Percentiles rank a stretch among this genome's conserved stretches.
phyloP scores from a whole-genome alignment of 805 yeast species.

The Nematodospora valgi region DNA sequence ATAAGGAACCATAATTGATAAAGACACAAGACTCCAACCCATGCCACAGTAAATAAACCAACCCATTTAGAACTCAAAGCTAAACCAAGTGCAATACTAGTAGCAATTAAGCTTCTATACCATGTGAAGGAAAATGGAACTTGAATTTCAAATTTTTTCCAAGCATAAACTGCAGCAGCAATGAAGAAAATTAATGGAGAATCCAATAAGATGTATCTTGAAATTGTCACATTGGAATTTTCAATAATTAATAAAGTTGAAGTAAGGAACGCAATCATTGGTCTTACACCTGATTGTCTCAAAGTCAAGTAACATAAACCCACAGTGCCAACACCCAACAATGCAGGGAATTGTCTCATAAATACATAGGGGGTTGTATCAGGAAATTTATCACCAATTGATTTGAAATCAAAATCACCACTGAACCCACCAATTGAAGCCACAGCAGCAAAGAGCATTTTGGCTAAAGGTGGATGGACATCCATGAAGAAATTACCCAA shows the following conservation, averaged over 20 bases:
- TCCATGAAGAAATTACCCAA: constrained; percentile 65
- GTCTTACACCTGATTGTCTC: constrained; percentile 68
- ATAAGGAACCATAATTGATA: constrained; percentile 66
- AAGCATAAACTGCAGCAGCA: constrained; percentile 64
- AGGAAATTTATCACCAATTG: constrained; percentile 66
- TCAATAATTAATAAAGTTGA: constrained; percentile 58
- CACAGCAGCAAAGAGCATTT: constrained; percentile 71
- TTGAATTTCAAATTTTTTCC: constrained; percentile 62
- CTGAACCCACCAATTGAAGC: constrained; percentile 65
- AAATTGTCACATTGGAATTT: constrained; percentile 66
- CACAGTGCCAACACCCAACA: constrained; percentile 66
- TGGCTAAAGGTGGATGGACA: constrained; percentile 78
- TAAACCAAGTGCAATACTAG: constrained; percentile 69
- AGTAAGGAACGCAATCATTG: constrained; percentile 57
- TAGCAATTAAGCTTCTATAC: constrained; percentile 57
- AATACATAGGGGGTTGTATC: constrained; percentile 55
- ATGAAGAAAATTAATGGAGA: constrained; percentile 76
- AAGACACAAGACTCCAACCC: constrained; percentile 65
- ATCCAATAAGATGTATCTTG: constrained; percentile 72
- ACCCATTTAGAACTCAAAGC: constrained; percentile 82
- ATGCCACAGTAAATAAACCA: constrained; percentile 74
- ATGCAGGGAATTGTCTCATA: constrained; percentile 71
- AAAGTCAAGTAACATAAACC: constrained; percentile 64
- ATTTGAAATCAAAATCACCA: constrained; percentile 65
- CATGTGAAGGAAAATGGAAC: constrained; percentile 58